Base-by-base conservation (phyloP, 192 early-diverging fungal genomes). In the Martensiomyces pterosporus region DNA sequence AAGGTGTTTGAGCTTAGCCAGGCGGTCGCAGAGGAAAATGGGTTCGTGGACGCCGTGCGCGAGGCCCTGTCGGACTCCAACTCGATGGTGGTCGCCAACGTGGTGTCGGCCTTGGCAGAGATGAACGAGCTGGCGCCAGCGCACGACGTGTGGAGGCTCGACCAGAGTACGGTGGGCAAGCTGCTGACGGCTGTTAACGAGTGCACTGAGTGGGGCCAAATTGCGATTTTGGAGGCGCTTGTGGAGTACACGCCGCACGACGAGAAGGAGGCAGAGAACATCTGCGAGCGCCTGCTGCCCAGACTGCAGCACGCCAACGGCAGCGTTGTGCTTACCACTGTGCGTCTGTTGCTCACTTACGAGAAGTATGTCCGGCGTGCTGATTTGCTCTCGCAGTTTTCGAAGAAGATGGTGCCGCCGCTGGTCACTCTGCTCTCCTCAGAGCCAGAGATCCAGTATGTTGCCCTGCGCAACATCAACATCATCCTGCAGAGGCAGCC, bases 141-240 rank as follows among this genome's bases (percentile, higher is more conserved):
- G 26, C 74, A 67, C 52, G 83, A 86, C 49, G 74, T 93, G 34
- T 94, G 96, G 69, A 58, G 65, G 13, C 78, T 99, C 33, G 90
- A 91, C 43, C 56, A 75, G 13, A 50, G 63, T 17, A 77, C 79
- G 10, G 81, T 93, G 39, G 75, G 80, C 39, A 93, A 91, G 67
- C 77, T 99, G 60, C 67, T 99, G 59, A 82, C 88, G 8, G 94
- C 94, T 4, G 60, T 99, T 38, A 99, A 99, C 70, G 96, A 97
- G 67, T 97, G 94, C 64, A 91, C 89, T 27, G 96, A 99, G 83
- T 99, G 96, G 96, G 94, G 96, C 36, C 93, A 97, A 59, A 93
- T 96, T 45, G 85, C 91, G 35, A 96, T 99, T 49, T 74, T 98
- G 6, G 87, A 90, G 45, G 83, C 89, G 1, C 62, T 95, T 36